These are phyloP conservation scores for Gaultheria prostrata DNA, from an alignment of 148 eudicot genomes.

Conservation along the genomic window DNA sequence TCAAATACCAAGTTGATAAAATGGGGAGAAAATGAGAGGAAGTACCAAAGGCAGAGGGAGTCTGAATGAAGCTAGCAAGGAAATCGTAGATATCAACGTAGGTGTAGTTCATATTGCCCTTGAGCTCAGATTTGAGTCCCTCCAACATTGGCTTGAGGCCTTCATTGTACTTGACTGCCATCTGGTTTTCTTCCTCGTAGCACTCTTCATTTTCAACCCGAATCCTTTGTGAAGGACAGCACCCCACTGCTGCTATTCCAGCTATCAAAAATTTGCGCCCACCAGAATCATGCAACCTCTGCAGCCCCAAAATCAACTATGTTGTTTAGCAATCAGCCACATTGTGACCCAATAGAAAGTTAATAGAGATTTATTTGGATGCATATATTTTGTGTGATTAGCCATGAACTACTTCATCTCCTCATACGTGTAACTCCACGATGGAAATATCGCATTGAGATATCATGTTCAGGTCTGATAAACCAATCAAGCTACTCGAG, in stretches of 20 bases:
- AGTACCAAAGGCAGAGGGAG: constrained; percentile 58
- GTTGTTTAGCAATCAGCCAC: neutral
- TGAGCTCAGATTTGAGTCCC: constrained; percentile 34
- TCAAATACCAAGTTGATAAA: neutral
- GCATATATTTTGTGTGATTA: too few relatives aligned
- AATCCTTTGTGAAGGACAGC: constrained; percentile 61
- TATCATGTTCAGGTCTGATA: too few relatives aligned
- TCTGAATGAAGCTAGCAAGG: constrained; percentile 41
- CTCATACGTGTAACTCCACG: too few relatives aligned
- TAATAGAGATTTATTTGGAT: too few relatives aligned
- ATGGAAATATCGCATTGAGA: too few relatives aligned
- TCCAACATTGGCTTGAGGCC: constrained; percentile 43
- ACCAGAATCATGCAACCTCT: constrained; percentile 56
- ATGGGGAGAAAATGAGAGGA: neutral
- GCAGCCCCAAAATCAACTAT: constrained; percentile 9
- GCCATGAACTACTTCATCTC: too few relatives aligned
- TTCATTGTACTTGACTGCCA: constrained; percentile 56
- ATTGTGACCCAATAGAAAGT: neutral
- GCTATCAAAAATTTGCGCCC: constrained; percentile 53
- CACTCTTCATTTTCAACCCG: constrained; percentile 41
- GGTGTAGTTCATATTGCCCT: constrained; percentile 39
- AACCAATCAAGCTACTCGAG: too few relatives aligned
- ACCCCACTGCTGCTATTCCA: constrained; percentile 60
- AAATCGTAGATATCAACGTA: constrained; percentile 49
- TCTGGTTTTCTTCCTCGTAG: constrained; percentile 50